These are phyloP conservation scores for Aciculosporium take DNA, from an alignment of 2,329 filamentous ascomycete species.

Conservation along the genomic window DNA sequence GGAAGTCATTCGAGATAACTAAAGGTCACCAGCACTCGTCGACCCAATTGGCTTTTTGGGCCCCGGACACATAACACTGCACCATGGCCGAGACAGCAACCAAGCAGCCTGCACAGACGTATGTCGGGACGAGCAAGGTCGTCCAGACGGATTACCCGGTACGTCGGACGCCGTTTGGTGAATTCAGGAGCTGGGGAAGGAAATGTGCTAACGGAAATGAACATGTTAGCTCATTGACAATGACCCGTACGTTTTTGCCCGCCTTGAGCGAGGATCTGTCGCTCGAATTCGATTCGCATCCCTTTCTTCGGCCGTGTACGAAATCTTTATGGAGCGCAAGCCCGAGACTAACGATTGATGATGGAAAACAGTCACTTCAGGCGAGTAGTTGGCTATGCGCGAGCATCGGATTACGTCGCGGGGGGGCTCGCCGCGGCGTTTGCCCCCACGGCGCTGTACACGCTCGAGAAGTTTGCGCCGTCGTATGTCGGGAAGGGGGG, in stretches of 20 bases:
- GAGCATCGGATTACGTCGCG: slow-evolving; percentile 66
- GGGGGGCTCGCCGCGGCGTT: slow-evolving; percentile 55
- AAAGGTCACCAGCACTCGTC: background rate
- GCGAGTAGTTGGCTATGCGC: slow-evolving; percentile 77
- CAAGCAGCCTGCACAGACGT: slow-evolving; percentile 22
- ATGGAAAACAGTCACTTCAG: slow-evolving; percentile 58
- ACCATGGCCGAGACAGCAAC: slow-evolving; percentile 26
- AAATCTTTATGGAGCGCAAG: background rate
- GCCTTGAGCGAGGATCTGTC: background rate
- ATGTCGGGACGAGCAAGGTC: slow-evolving; percentile 48
- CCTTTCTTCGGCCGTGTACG: background rate
- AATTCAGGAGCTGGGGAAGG: slow-evolving; percentile 7
- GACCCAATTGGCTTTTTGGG: slow-evolving; percentile 13
- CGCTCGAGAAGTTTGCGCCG: slow-evolving; percentile 74
- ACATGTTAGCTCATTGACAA: slow-evolving; percentile 98
- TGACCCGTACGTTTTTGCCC: slow-evolving; percentile 59
- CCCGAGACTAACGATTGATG: slow-evolving; percentile 15
- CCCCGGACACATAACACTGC: slow-evolving; percentile 11
- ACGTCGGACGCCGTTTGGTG: slow-evolving; percentile 24
- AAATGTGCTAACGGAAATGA: slow-evolving; percentile 12
- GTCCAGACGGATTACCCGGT: slow-evolving; percentile 78
- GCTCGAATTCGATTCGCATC: background rate
- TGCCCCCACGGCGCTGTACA: slow-evolving; percentile 58
- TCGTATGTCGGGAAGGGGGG: slow-evolving; percentile 72
- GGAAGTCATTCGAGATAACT: too few relatives aligned